Base-by-base conservation (phyloP, 805 yeast species). In the Candida easanensis region DNA sequence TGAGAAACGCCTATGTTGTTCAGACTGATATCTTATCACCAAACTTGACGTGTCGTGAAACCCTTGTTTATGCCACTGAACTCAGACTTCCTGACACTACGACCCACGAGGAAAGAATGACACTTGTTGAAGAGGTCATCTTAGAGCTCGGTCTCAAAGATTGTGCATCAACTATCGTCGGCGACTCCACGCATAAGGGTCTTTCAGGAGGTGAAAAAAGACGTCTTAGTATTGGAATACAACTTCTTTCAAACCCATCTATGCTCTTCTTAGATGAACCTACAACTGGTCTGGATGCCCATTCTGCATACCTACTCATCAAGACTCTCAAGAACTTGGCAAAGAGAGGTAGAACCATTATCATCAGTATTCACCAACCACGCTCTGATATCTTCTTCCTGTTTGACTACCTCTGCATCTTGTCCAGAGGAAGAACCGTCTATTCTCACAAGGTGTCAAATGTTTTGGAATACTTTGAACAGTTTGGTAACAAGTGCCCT, bases 181-280 rank as follows among this genome's bases (percentile, higher is more conserved):
- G 84, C 9, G 82, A 80, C 52, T 53, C 65, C 1, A 64, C 66
- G 4, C 74, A 74, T 44, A 66, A 72, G 35, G 88, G 85, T 20
- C 65, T 88, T 4, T 84, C 93, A 1, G 96, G 96, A 7, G 96
- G 96, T 26, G 96, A 88, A 60, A 84, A 82, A 58, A 60, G 96
- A 54, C 63, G 96, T 41, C 70, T 86, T 7, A 82, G 90, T 45
- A 77, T 88, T 31, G 96, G 88, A 0, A 79, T 88, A n/a, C 96
- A 88, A 60, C 65, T 88, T 58, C 68, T 88, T 25, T 75, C 85
- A 4, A 84, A 82, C 50, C 96, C 96, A 0, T 79, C 90, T 0
- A 65, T 88, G 10, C 62, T 88, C 44, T 87, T 87, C 54, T 62
- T 88, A 33, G 96, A 88, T 60, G 96, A 11, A 53, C 95, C 99